These are phyloP conservation scores for Rhododendron henanense DNA, from an alignment of 148 eudicot species.

Conservation along the genomic window DNA sequence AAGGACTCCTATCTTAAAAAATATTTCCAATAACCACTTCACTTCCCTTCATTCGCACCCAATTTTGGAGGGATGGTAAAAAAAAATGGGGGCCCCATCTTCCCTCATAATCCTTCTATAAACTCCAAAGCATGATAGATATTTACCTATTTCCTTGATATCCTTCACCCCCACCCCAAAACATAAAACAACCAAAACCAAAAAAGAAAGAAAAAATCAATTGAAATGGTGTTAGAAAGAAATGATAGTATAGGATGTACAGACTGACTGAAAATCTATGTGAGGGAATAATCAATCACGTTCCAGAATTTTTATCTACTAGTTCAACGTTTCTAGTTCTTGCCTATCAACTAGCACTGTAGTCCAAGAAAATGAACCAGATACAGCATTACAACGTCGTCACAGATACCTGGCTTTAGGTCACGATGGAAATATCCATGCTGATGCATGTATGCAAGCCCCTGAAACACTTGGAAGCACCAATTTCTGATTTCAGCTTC, in stretches of 20 bases:
- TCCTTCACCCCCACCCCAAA: background rate
- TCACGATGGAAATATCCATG: conserved; percentile 97
- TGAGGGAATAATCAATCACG: background rate
- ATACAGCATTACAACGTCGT: background rate
- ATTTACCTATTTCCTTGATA: background rate
- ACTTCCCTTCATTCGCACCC: background rate
- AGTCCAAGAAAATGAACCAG: background rate
- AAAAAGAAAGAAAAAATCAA: background rate
- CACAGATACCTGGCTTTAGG: conserved; percentile 76
- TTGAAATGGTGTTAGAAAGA: background rate
- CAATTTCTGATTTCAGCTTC: conserved; percentile 85
- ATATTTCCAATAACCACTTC: background rate
- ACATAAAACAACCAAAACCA: background rate
- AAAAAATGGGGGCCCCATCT: background rate
- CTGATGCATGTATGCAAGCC: conserved; percentile 92
- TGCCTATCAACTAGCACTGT: background rate
- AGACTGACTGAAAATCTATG: background rate
- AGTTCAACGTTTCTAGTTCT: background rate
- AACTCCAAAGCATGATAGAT: background rate
- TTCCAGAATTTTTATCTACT: background rate
- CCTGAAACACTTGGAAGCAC: conserved; percentile 97
- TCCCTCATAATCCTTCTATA: background rate
- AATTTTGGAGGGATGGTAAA: background rate
- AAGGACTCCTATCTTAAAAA: background rate
- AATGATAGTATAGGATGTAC: background rate